These are phyloP conservation scores for Russula sp. DNA, from an alignment of 768 basidiomycete genomes.

Conservation along the genomic window DNA sequence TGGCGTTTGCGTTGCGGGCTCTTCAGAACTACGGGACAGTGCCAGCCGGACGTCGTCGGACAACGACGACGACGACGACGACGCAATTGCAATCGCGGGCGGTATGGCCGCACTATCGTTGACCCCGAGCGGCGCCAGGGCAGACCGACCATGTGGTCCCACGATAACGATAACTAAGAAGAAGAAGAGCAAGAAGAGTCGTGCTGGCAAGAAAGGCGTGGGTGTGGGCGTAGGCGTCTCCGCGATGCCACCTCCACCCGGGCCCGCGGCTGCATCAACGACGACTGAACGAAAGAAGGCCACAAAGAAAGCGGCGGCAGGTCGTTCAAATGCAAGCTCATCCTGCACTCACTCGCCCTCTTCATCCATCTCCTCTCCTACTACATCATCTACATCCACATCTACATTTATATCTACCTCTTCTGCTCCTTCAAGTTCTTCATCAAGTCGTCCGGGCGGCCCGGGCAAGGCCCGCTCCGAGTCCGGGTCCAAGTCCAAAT, in stretches of 20 bases:
- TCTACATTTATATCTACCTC: background rate
- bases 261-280: too few relatives aligned
- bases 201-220: background rate
- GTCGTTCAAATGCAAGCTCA: background rate
- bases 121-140: background rate
- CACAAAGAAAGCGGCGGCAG: background rate
- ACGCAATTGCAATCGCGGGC: background rate
- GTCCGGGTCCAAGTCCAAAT: background rate
- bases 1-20: too few relatives aligned
- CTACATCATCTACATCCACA: background rate
- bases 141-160: background rate
- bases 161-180: background rate
- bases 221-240: background rate
- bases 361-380: background rate
- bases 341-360: background rate
- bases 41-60: too few relatives aligned
- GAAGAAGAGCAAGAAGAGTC: background rate
- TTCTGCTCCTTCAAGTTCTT: background rate
- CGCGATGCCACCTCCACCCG: too few relatives aligned
- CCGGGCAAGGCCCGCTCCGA: background rate
- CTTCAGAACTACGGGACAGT: too few relatives aligned
- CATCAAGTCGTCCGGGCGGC: background rate
- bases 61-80: background rate
- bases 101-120: constrained; percentile 15
- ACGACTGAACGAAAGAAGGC: background rate